Evolutionary conservation across 345 rosid genomes (phyloP).

Genomic region (Trapa incisa): DNA sequence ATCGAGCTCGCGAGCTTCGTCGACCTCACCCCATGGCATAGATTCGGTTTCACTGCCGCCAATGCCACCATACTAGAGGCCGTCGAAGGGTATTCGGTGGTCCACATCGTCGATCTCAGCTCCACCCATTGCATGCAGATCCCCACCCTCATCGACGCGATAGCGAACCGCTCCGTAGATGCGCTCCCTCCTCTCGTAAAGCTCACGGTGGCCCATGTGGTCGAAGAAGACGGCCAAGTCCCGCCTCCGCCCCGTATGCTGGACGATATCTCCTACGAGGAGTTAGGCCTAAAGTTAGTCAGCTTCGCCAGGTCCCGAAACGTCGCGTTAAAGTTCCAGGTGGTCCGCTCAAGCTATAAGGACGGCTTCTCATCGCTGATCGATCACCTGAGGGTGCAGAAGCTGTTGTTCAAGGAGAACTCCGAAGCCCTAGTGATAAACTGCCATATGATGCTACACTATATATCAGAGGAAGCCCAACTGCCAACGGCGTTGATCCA

Average conservation of each 20-base stretch:
- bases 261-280: slow-evolving; percentile 43
- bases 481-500: slow-evolving; percentile 4
- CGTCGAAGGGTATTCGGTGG: slow-evolving; percentile 47
- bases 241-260: slow-evolving; percentile 50
- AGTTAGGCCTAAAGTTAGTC: slow-evolving; percentile 53
- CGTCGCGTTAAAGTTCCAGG: slow-evolving; percentile 46
- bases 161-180: slow-evolving; percentile 39
- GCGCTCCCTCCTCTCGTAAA: slow-evolving; percentile 42
- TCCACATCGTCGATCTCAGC: slow-evolving; percentile 82
- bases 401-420: slow-evolving; percentile 26
- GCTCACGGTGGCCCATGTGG: slow-evolving; percentile 49
- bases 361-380: slow-evolving; percentile 61
- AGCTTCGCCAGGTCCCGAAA: slow-evolving; percentile 68
- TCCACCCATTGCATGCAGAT: slow-evolving; percentile 93
- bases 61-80: slow-evolving; percentile 72
- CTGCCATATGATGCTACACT: slow-evolving; percentile 84
- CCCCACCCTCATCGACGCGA: slow-evolving; percentile 72
- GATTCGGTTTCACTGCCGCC: slow-evolving; percentile 86
- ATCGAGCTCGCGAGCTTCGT: slow-evolving; percentile 76
- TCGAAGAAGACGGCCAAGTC: slow-evolving; percentile 15
- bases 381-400: slow-evolving; percentile 49
- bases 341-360: slow-evolving; percentile 35
- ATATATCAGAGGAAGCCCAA: slow-evolving; percentile 53
- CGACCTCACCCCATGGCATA: slow-evolving; percentile 92
- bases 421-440: slow-evolving; percentile 65